Conservation (phyloP, 2,329 filamentous ascomycete genomes). For the Calonectria ilicicola region DNA sequence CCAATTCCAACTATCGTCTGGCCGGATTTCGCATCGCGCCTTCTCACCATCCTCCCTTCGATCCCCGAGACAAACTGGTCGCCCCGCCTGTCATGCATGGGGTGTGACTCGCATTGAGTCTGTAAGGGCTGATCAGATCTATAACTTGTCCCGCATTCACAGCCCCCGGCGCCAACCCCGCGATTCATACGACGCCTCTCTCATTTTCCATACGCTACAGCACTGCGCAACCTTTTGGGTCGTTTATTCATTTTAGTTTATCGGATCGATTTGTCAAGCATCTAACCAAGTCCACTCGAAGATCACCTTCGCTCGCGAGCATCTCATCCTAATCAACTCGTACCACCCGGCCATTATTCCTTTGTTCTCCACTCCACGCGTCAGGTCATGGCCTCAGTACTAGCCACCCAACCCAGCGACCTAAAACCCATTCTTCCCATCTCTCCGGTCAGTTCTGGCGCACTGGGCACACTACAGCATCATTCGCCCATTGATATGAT, state of each 20-base stretch:
- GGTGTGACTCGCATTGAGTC: conserved; percentile 31
- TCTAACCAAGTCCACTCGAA: not conserved
- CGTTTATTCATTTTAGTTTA: conserved; percentile 4
- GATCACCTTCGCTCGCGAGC: not conserved
- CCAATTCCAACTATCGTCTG: not conserved
- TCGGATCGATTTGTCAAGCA: not conserved
- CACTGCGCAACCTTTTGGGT: conserved; percentile 26
- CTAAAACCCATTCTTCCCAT: conserved; percentile 52
- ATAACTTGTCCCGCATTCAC: conserved; percentile 36
- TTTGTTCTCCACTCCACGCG: conserved; percentile 17
- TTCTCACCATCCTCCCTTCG: conserved; percentile 5
- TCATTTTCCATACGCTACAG: conserved; percentile 27
- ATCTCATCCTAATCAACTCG: not conserved
- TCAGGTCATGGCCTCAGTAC: conserved; percentile 44
- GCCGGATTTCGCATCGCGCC: not conserved
- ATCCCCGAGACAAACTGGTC: conserved; percentile 20
- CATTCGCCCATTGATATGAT: conserved; percentile 48
- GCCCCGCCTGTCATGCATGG: conserved; percentile 37
- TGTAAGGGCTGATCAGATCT: conserved; percentile 36
- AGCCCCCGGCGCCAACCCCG: conserved; percentile 37
- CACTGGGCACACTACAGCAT: conserved; percentile 58
- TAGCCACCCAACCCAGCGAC: conserved; percentile 39
- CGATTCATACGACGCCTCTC: conserved; percentile 29
- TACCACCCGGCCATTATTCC: not conserved
- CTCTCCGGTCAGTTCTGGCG: conserved; percentile 52